These are phyloP conservation scores for Candida gorgasii DNA, from an alignment of 805 yeast genomes.

Conservation along the genomic window DNA sequence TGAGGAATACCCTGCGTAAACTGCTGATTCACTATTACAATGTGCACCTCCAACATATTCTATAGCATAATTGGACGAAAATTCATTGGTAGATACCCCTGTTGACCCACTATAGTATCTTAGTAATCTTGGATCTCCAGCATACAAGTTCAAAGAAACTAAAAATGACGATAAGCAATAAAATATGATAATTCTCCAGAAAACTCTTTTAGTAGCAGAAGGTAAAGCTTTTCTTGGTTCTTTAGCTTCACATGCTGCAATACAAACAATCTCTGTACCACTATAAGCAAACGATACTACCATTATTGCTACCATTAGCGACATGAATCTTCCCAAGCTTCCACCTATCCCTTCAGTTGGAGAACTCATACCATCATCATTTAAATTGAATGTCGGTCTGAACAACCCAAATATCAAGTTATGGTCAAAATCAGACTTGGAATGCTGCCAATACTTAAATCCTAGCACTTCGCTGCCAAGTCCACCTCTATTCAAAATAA, in stretches of 20 bases:
- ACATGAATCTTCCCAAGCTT: constrained; percentile 57
- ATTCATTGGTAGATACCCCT: constrained; percentile 24
- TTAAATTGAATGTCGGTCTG: constrained; percentile 67
- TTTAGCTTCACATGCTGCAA: constrained; percentile 85
- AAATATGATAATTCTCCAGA: constrained; percentile 66
- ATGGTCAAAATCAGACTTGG: constrained; percentile 48
- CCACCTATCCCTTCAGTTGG: constrained; percentile 61
- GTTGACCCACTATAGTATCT: constrained; percentile 49
- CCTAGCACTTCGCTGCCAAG: constrained; percentile 52
- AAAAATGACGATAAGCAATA: constrained; percentile 68
- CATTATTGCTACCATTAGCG: constrained; percentile 59
- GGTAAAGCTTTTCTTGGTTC: constrained; percentile 79
- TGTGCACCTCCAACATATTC: constrained; percentile 36
- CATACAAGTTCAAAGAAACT: constrained; percentile 69
- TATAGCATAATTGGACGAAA: constrained; percentile 29
- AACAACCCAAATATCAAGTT: constrained; percentile 66
- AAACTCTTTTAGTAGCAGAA: constrained; percentile 71
- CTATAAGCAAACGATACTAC: constrained; percentile 75
- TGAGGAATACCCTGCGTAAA: constrained; percentile 36
- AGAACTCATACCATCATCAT: constrained; percentile 51
- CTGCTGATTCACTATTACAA: constrained; percentile 25
- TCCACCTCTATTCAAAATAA: constrained; percentile 63
- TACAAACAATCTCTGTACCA: constrained; percentile 80
- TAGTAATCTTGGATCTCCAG: constrained; percentile 74
- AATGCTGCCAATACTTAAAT: constrained; percentile 65